Evolutionary conservation across 2,329 filamentous ascomycete genomes (phyloP).

Genomic region (Aspergillus transmontanensis): DNA sequence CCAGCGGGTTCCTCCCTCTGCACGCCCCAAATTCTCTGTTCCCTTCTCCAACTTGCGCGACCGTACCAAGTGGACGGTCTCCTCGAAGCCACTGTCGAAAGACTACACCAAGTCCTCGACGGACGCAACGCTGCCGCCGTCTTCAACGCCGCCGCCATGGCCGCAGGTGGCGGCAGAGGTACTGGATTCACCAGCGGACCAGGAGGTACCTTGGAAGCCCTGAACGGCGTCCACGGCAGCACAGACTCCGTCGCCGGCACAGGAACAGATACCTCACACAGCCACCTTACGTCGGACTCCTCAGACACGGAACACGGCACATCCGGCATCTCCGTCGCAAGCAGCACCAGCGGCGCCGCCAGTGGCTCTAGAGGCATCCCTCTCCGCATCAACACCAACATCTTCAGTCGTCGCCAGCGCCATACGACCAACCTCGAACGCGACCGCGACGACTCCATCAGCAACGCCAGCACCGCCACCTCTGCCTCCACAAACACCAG

Average conservation of each 20-base stretch:
- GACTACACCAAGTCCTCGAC: constrained; percentile 85
- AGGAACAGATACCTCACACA: constrained; percentile 26
- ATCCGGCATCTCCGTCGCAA: constrained; percentile 28
- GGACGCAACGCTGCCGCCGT: constrained; percentile 93
- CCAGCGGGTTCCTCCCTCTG: constrained; percentile 75
- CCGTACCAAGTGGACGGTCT: constrained; percentile 93
- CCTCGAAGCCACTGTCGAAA: constrained; percentile 87
- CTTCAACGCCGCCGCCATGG: constrained; percentile 98
- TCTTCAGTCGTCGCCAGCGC: constrained; percentile 30
- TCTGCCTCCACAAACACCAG: constrained; percentile 43
- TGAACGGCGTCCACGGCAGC: constrained; percentile 38
- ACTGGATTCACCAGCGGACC: constrained; percentile 68
- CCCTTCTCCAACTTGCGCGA: constrained; percentile 86
- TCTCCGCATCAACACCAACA: constrained; percentile 45
- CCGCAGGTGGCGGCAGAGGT: constrained; percentile 85
- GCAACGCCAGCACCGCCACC: constrained; percentile 40
- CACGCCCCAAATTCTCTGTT: constrained; percentile 94
- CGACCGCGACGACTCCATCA: constrained; percentile 44
- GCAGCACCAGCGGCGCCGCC: constrained; percentile 29
- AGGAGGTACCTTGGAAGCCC: constrained; percentile 45
- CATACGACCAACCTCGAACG: constrained; percentile 30
- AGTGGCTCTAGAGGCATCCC: constrained; percentile 33
- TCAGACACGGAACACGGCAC: constrained; percentile 43
- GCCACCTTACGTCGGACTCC: constrained; percentile 39
- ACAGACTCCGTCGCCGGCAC: constrained; percentile 27